These are phyloP conservation scores for Sporothrix brasiliensis DNA, from an alignment of 2,329 filamentous ascomycete genomes.

Conservation along the genomic window DNA sequence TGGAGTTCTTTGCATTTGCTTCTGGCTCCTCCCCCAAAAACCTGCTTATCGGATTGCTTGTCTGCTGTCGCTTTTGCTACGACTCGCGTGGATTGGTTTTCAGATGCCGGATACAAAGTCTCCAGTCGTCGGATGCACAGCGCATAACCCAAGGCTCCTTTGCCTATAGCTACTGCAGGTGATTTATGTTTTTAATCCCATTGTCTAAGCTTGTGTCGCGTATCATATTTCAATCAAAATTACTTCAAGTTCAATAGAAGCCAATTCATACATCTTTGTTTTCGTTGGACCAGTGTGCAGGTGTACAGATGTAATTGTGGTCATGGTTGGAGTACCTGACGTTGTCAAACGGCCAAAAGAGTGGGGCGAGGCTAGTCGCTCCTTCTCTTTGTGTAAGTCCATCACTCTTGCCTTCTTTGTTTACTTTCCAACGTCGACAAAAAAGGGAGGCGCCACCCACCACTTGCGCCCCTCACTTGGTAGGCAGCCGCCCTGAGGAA, in stretches of 20 bases:
- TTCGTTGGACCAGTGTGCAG: not conserved
- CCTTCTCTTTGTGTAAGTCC: constrained; percentile 11
- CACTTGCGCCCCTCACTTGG: not conserved
- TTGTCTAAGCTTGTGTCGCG: not conserved
- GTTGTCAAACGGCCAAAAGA: not conserved
- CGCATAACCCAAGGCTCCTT: not conserved
- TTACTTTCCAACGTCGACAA: constrained; percentile 6
- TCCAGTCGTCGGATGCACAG: not conserved
- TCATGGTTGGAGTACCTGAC: not conserved
- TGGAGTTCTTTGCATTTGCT: not conserved
- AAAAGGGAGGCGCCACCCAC: constrained; percentile 1
- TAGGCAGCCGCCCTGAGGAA: not conserved
- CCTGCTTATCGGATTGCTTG: not conserved
- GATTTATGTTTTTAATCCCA: not conserved
- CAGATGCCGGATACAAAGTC: not conserved
- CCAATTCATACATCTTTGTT: not conserved
- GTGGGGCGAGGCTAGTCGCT: constrained; percentile 6
- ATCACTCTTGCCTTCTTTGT: constrained; percentile 14
- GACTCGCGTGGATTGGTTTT: not conserved
- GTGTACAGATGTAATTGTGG: not conserved
- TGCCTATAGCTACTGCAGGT: constrained; percentile 10
- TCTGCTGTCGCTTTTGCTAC: not conserved
- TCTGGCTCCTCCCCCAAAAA: no score
- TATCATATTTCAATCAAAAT: not conserved
- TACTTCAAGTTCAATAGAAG: constrained; percentile 9